phyloP scores from a whole-genome alignment of 371 early-diverging fungal species.

The Thermomucor indicae-seudaticae region DNA sequence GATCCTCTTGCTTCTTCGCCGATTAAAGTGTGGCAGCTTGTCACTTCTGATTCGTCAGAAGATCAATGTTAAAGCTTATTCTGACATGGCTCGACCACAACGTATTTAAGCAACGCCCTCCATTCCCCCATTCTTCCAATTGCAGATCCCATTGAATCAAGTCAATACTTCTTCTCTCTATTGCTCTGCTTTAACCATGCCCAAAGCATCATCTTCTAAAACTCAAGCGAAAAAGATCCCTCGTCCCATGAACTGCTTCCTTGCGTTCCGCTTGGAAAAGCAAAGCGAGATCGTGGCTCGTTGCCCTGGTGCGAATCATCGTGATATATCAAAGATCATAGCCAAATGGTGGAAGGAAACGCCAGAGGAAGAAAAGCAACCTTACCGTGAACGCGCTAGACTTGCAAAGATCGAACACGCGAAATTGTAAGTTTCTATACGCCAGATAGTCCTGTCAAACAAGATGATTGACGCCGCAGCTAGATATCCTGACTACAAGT shows the following conservation, averaged over 20 bases:
- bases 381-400: slow-evolving; percentile 55
- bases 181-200: too few species aligned
- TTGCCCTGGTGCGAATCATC: slow-evolving; percentile 57
- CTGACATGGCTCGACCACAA: too few species aligned
- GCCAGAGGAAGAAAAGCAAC: slow-evolving; percentile 47
- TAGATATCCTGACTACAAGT: slow-evolving; percentile 18
- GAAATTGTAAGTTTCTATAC: slow-evolving; percentile 19
- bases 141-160: too few species aligned
- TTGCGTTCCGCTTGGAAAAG: slow-evolving; percentile 61
- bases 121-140: too few species aligned
- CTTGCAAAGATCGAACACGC: slow-evolving; percentile 50
- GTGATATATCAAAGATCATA: slow-evolving; percentile 59
- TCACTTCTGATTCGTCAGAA: too few species aligned
- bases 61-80: too few species aligned
- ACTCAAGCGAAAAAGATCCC: slow-evolving; percentile 13
- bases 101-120: too few species aligned
- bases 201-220: too few species aligned
- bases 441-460: background rate
- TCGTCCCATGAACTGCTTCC: slow-evolving; percentile 55
- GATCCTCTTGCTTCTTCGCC: too few species aligned
- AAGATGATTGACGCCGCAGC: background rate
- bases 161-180: too few species aligned
- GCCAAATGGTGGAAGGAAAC: slow-evolving; percentile 64
- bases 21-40: too few species aligned
- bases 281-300: slow-evolving; percentile 53